Base-by-base conservation (phyloP, 345 rosid genomes). In the Litchi chinensis region DNA sequence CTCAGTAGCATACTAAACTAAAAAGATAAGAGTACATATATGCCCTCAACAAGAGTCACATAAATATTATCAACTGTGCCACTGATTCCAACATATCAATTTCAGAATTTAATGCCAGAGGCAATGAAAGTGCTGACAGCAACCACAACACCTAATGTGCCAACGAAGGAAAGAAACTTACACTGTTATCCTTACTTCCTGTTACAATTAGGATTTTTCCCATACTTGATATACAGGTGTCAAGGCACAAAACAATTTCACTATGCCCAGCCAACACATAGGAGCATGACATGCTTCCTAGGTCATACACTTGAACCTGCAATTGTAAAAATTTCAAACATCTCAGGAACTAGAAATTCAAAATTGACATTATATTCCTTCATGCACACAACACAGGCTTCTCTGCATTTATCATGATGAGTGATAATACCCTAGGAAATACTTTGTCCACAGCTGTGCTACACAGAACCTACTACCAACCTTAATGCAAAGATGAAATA, bases 261-360 rank as follows among this genome's bases (percentile, higher is more conserved):
- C 90, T 83, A 72, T 96, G 99, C 71, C 98, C 98, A 32, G 93
- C 75, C 88, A 96, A 87, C 39, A 94, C 95, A 71, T 92, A 96
- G 11, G 94, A 90, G 89, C 99, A 96, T 50, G 99, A 94, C 97
- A 92, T 94, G 82, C 97, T 86, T 73, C 89, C 86, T 73, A 90
- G 82, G 69, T 94, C 97, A 88, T 93, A 96, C 73, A 96, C 97
- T 74, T 92, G 96, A 84, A 95, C 92, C 98, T 96, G 91, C 86
- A 86, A 8, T 64, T 57, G 39, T 50, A 57, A 12, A 71, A 82
- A 77, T n/a, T 46, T 63, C 16, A 10, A 62, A 71, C 11, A 74
- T 60, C 62, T 81, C 43, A 86, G 80, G 68, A 64, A 76, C 44
- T 59, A 66, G 15, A 70, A 76, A 9, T n/a, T 39, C 22, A 15